phyloP scores from a whole-genome alignment of 441 rosid genomes.

The Corymbia citriodora region DNA sequence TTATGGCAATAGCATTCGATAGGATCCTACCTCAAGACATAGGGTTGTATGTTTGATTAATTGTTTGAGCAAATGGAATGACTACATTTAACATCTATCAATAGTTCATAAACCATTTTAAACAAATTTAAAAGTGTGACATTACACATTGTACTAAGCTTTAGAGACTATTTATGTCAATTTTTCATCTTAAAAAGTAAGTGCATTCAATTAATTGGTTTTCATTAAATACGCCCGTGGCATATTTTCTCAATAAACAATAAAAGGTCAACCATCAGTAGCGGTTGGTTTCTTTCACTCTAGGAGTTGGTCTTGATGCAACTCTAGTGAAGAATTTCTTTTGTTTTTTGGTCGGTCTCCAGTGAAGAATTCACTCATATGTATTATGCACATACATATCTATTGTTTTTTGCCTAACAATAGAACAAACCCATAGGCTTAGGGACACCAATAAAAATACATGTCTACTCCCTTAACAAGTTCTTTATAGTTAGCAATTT shows the following conservation, averaged over 20 bases:
- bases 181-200: not conserved
- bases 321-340: not conserved
- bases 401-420: not conserved
- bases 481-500: not conserved
- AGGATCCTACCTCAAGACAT: not conserved
- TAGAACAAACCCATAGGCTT: not conserved
- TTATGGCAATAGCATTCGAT: not conserved
- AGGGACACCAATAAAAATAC: not conserved
- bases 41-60: not conserved
- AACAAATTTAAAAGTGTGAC: rapidly evolving
- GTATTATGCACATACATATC: not conserved
- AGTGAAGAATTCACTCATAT: not conserved
- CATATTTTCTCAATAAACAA: not conserved
- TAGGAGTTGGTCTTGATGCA: not conserved
- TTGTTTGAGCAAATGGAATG: not conserved
- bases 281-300: not conserved
- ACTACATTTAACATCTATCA: not conserved
- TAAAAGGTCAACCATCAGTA: not conserved
- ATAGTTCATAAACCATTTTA: rapidly evolving
- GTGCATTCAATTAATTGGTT: not conserved
- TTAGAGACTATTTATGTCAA: not conserved
- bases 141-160: rapidly evolving
- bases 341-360: not conserved
- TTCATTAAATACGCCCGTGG: not conserved
- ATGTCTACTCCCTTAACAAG: not conserved